Evolutionary conservation across 306 rosid genomes (phyloP), one percentile per base, ranked within the genome.

Genomic region (Ormosia emarginata): DNA sequence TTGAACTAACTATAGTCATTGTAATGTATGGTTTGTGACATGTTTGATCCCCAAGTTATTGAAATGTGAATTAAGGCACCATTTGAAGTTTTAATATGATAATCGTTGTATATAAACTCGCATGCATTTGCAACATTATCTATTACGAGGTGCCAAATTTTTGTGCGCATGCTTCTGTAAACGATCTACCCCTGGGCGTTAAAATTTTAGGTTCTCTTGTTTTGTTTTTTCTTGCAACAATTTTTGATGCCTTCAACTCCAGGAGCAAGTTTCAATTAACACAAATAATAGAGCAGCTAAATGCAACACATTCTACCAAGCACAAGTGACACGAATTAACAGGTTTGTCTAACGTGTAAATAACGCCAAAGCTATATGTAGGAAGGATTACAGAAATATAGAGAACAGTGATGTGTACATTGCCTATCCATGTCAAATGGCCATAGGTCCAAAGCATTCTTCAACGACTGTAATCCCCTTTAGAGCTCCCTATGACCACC

Each of bases 401-500:
- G 2, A 55, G n/a, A 36, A 62, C 14, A 70, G 67, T 6, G 33
- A 13, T 50, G 62, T 56, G 7, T 55, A 57, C 2, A 52, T 30
- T 37, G 47, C 67, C 29, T 7, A 32, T 34, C 4, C 33, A 24
- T 49, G 32, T 55, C 37, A 68, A 57, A 57, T 66, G 78, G 69
- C 24, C 10, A 12, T 18, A n/a, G 34, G 46, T 29, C 8, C 49
- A 34, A 59, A 17, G 17, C 73, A 58, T 72, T 53, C 78, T 32
- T 44, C 62, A 66, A 44, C 55, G 4, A 82, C 24, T 55, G 65
- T 4, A 74, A 43, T 8, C 70, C n/a, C 52, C 46, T 53, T 17
- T 12, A 9, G 32, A 74, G 37, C 5, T 63, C 17, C 47, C 83
- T 84, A 90, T 33, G 93, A 81, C 61, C 82, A 85, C 98, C 98